These are phyloP conservation scores for Aspergillus awamori DNA, from an alignment of 2,329 filamentous ascomycete genomes.

Conservation along the genomic window DNA sequence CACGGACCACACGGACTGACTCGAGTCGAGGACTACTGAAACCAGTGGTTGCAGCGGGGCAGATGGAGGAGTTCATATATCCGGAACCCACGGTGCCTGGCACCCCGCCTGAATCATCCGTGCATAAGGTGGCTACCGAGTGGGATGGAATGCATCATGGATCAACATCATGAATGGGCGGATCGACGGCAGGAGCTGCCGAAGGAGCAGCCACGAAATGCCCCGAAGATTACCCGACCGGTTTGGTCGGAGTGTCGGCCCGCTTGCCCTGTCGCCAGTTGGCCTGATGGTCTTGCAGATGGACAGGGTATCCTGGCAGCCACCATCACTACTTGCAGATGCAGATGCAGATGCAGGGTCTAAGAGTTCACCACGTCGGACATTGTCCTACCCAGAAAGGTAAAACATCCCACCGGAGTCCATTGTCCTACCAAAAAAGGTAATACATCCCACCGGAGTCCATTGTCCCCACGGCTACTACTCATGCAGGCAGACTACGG, in stretches of 20 bases:
- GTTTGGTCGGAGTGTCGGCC: conserved; percentile 23
- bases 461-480: too few relatives aligned
- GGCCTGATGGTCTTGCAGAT: not conserved
- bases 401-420: too few relatives aligned
- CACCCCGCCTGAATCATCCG: not conserved
- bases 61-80: not conserved
- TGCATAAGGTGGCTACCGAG: not conserved
- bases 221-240: conserved; percentile 34
- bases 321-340: not conserved
- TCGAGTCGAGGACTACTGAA: too few relatives aligned
- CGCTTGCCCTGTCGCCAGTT: conserved; percentile 11
- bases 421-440: too few relatives aligned
- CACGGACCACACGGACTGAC: too few relatives aligned
- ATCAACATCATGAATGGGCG: not conserved
- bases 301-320: not conserved
- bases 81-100: not conserved
- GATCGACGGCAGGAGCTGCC: conserved; percentile 5
- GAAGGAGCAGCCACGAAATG: not conserved
- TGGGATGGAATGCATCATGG: not conserved
- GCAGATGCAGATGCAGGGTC: not conserved
- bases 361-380: too few relatives aligned
- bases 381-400: too few relatives aligned
- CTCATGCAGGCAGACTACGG: not conserved
- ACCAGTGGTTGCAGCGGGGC: not conserved
- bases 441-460: too few relatives aligned